Evolutionary conservation across 441 rosid genomes (phyloP), one percentile per base, ranked within the genome.

Genomic region (Rhodomyrtus psidioides): DNA sequence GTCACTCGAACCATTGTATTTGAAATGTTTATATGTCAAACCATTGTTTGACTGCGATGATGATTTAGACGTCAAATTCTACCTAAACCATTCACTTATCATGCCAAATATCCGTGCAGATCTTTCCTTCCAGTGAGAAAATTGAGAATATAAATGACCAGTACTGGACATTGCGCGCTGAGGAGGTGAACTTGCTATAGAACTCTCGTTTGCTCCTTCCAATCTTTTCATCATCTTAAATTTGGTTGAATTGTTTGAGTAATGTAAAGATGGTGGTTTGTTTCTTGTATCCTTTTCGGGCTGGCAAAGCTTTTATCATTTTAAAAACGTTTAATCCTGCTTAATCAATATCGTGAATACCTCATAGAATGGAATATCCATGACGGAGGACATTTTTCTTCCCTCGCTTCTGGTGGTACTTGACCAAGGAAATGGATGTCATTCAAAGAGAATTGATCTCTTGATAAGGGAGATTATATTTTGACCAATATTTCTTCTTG

Each of bases 81-180:
- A 70, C n/a, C 21, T 21, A 70, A 70, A 70, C 46, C 46, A 39
- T 70, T 70, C 8, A 39, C 79, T 70, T 12, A 13, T 24, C n/a
- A 70, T 70, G 42, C 42, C 83, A 54, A 49, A 82, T 27, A n/a
- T 81, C 82, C 82, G 86, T 90, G 90, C 95, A 98, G 99, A 95
- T 94, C 82, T 98, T 96, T 91, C 94, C 98, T 34, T 90, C 90
- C 55, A 88, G 85, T 88, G 99, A 95, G 87, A 95, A 90, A 91
- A 98, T 98, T 82, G 99, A 98, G 92, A 98, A 95, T 87, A 98
- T 98, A 88, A 98, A 98, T 93, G 99, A 98, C 87, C 98, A 98
- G 89, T 96, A 98, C 89, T 98, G 99, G 98, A 98, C 98, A 65
- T 88, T 98, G 84, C 98, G 99, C 39, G 99, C 97, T 65, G 99